Conservation (phyloP, 148 eudicot species). For the Rhododendron kiyosumense region DNA sequence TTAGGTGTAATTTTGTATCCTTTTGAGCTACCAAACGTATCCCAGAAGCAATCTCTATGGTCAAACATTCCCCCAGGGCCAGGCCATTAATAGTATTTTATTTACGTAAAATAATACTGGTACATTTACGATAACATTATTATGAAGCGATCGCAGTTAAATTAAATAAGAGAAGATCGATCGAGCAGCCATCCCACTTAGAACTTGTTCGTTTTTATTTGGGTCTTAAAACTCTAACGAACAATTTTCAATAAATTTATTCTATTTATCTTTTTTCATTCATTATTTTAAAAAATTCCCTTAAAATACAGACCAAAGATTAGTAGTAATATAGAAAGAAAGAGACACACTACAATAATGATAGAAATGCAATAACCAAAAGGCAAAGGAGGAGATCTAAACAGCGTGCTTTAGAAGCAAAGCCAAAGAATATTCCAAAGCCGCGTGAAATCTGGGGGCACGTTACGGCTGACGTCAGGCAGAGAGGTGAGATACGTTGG, state of each 20-base stretch:
- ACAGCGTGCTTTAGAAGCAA: slow-evolving; percentile 4
- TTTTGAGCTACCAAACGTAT: slow-evolving; percentile 9
- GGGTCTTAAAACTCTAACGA: too few species aligned
- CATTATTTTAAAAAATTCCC: too few species aligned
- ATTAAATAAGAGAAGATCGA: too few species aligned
- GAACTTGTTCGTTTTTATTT: too few species aligned
- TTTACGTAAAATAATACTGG: too few species aligned
- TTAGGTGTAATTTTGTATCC: neutral
- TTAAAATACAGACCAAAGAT: too few species aligned
- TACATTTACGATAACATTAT: neutral
- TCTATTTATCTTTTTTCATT: too few species aligned
- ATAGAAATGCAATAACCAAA: neutral
- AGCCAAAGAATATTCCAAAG: neutral
- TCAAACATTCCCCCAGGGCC: neutral
- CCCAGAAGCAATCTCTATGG: neutral
- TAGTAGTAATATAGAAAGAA: too few species aligned
- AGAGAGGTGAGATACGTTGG: neutral
- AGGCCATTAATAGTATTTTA: neutral
- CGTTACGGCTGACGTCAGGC: neutral
- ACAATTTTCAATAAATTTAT: too few species aligned
- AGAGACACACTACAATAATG: too few species aligned
- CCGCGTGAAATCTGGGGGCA: slow-evolving; percentile 3
- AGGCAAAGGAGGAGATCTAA: neutral
- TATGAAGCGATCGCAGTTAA: neutral
- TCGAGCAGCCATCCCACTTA: too few species aligned